A percentile compares a stretch with the other conserved stretches of the same genome.
Conservation (phyloP, 441 rosid genomes). For the Bocquillonia castaneifolia region DNA sequence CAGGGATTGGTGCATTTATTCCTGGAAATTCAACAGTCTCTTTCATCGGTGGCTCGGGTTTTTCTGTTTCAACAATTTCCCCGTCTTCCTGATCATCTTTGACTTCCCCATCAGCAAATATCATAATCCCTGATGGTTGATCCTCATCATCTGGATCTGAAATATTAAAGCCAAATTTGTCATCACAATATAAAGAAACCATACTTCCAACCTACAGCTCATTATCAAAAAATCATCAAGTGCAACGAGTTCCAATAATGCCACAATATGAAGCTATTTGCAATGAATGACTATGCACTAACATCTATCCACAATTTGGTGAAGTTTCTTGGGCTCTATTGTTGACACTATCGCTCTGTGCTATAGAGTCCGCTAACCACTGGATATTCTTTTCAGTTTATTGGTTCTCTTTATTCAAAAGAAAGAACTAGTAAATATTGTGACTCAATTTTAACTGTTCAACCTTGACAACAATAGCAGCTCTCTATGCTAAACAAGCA, state of each 20-base stretch:
- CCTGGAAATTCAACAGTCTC: slow-evolving; percentile 76
- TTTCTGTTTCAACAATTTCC: slow-evolving; percentile 47
- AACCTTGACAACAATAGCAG: neutral
- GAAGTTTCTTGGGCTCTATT: too few species aligned
- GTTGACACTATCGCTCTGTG: too few species aligned
- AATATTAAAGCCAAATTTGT: neutral
- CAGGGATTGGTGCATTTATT: slow-evolving; percentile 80
- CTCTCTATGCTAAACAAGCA: neutral
- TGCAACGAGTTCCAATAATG: neutral
- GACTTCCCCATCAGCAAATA: slow-evolving; percentile 59
- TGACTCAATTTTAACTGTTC: neutral
- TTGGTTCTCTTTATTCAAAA: neutral
- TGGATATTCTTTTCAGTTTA: neutral
- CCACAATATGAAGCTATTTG: neutral
- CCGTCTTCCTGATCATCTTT: slow-evolving; percentile 65
- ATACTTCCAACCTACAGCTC: neutral
- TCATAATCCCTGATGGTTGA: slow-evolving; percentile 72
- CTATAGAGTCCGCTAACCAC: too few species aligned
- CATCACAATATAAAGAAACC: neutral
- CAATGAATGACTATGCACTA: neutral
- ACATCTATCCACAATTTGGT: neutral
- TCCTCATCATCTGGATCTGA: slow-evolving; percentile 59
- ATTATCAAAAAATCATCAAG: neutral
- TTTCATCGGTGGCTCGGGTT: slow-evolving; percentile 43
- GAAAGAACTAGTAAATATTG: neutral